A percentile compares a stretch with the other conserved stretches of the same genome.
phyloP scores from a whole-genome alignment of 768 basidiomycete species.

The Porphyrellus cyaneotinctus region DNA sequence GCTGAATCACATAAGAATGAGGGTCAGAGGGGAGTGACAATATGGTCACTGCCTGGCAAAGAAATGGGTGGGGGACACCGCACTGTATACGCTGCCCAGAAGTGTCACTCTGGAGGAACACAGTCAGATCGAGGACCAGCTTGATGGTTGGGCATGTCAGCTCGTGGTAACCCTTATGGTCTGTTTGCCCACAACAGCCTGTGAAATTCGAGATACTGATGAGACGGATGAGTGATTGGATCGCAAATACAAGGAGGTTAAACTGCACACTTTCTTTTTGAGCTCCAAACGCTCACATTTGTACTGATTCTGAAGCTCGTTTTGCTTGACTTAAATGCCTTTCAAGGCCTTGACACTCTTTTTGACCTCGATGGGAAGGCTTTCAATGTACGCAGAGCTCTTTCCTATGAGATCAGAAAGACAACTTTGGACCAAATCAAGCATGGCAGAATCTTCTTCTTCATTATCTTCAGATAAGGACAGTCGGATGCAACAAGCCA shows the following conservation, averaged over 20 bases:
- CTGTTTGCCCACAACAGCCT: too few relatives aligned
- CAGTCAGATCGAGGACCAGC: too few relatives aligned
- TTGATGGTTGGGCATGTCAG: too few relatives aligned
- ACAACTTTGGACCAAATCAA: constrained; percentile 84
- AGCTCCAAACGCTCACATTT: constrained; percentile 93
- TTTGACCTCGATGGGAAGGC: constrained; percentile 75
- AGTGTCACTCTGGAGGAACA: too few relatives aligned
- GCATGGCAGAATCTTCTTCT: constrained; percentile 66
- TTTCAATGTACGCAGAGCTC: constrained; percentile 93
- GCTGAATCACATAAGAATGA: too few relatives aligned
- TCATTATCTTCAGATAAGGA: constrained; percentile 83
- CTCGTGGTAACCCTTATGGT: too few relatives aligned
- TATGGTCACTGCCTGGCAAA: too few relatives aligned
- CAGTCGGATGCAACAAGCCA: constrained; percentile 81
- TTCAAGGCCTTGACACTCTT: constrained; percentile 87
- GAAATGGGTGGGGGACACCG: too few relatives aligned
- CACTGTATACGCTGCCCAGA: too few relatives aligned
- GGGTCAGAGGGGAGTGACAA: too few relatives aligned
- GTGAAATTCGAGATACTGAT: constrained; percentile 69
- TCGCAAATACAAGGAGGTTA: constrained; percentile 14
- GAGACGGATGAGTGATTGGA: constrained; percentile 5
- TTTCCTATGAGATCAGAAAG: constrained; percentile 82
- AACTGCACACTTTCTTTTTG: constrained; percentile 81
- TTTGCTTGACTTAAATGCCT: constrained; percentile 89
- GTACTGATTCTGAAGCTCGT: constrained; percentile 84